Conservation (phyloP, 768 basidiomycete genomes). For the Cystobasidium onofrii region DNA sequence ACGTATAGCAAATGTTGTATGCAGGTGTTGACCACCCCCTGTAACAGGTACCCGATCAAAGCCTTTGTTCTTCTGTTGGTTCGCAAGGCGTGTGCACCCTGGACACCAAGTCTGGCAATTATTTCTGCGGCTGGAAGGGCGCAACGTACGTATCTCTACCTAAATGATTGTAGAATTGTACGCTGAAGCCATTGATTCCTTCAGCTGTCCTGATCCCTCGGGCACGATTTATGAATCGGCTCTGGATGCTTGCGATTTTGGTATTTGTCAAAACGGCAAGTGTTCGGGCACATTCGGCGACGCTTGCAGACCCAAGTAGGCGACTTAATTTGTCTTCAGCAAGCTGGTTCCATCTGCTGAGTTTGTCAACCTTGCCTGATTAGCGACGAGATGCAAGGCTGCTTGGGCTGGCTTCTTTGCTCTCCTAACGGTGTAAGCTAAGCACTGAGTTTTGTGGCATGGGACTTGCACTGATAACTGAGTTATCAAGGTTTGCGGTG, state of each 20-base stretch:
- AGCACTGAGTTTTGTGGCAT: neutral
- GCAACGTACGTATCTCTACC: neutral
- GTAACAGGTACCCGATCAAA: neutral
- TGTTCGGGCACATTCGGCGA: conserved; percentile 7
- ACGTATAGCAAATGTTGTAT: neutral
- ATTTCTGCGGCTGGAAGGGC: conserved; percentile 14
- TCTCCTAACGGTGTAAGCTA: neutral
- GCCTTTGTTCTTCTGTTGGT: neutral
- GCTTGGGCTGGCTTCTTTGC: conserved; percentile 9
- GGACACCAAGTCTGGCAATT: neutral
- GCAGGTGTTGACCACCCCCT: neutral
- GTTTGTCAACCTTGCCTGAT: too few species aligned
- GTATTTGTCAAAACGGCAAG: neutral
- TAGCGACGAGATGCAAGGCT: neutral
- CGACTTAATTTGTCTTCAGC: too few species aligned
- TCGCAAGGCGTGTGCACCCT: neutral
- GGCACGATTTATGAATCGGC: neutral
- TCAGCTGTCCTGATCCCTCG: neutral
- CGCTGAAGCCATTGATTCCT: neutral
- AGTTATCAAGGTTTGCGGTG: neutral
- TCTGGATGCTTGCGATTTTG: conserved; percentile 4
- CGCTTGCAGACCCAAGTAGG: conserved; percentile 3
- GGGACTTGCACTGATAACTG: neutral
- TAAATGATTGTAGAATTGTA: too few species aligned
- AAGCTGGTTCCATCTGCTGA: too few species aligned